phyloP scores from a whole-genome alignment of 2,329 filamentous ascomycete genomes.

The Coniochaeta sp. region DNA sequence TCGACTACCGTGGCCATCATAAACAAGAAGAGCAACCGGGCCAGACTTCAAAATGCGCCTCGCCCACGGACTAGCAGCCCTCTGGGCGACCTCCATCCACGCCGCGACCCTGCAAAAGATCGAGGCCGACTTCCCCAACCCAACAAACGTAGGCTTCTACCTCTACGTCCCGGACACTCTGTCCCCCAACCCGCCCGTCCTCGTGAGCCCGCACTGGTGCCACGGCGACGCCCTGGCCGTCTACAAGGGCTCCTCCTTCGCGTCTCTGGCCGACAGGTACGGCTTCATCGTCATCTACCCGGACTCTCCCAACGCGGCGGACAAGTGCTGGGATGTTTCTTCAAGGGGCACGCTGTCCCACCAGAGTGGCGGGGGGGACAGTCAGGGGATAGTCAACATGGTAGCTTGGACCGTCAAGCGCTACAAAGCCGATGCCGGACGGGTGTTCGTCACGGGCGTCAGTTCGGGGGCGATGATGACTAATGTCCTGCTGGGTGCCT shows the following conservation, averaged over 20 bases:
- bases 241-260: constrained; percentile 41
- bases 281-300: constrained; percentile 39
- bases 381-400: constrained; percentile 41
- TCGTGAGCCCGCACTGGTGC: constrained; percentile 48
- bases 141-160: constrained; percentile 39
- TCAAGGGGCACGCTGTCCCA: constrained; percentile 36
- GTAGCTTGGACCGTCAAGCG: constrained; percentile 35
- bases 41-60: neutral
- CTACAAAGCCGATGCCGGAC: constrained; percentile 33
- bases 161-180: constrained; percentile 35
- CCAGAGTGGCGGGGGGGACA: constrained; percentile 37
- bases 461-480: constrained; percentile 37
- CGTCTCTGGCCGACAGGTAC: constrained; percentile 39
- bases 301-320: constrained; percentile 20
- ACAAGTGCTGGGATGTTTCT: constrained; percentile 48
- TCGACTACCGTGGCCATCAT: too few species aligned
- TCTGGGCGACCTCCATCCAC: neutral
- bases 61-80: neutral
- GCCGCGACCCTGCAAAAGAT: constrained; percentile 3
- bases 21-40: too few species aligned
- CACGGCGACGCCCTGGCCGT: constrained; percentile 39
- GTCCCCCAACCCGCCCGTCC: constrained; percentile 40
- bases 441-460: constrained; percentile 35
- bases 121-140: constrained; percentile 29
- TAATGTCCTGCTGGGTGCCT: constrained; percentile 38